A percentile compares a stretch with the other conserved stretches of the same genome.
Evolutionary conservation across 176 grass and related monocot species (phyloP).

Genomic region (Neostapfia colusana): DNA sequence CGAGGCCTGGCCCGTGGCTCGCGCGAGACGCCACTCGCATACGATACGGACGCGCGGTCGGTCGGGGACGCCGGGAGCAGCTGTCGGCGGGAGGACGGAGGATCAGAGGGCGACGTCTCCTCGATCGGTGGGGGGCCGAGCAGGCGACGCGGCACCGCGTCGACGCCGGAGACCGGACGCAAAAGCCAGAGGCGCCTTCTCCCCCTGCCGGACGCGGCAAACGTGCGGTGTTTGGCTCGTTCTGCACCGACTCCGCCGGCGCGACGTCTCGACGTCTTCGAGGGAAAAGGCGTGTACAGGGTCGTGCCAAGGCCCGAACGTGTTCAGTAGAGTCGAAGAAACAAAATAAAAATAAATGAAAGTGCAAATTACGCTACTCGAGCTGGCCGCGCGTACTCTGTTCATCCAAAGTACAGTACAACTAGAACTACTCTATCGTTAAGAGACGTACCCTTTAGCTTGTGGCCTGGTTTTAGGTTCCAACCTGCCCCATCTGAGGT

Average conservation of each 20-base stretch:
- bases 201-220: not conserved
- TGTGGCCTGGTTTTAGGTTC: conserved; percentile 38
- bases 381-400: not conserved
- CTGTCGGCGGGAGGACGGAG: not conserved
- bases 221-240: not conserved
- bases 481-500: not conserved
- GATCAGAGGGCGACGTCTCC: not conserved
- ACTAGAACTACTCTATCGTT: too few species aligned
- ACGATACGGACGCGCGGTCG: not conserved
- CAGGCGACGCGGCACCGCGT: conserved; percentile 2
- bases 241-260: conserved; percentile 22
- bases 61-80: not conserved
- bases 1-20: not conserved
- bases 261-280: not conserved
- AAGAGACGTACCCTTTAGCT: conserved; percentile 11
- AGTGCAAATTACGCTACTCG: not conserved
- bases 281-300: not conserved
- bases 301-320: not conserved
- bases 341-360: too few species aligned
- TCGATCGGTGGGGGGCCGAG: not conserved
- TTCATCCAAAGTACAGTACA: not conserved
- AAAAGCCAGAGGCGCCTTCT: not conserved
- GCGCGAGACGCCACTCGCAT: not conserved
- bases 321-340: not conserved
- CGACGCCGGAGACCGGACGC: not conserved